These are phyloP conservation scores for Cercophora newfieldiana DNA, from an alignment of 495 filamentous ascomycete genomes.

Conservation along the genomic window DNA sequence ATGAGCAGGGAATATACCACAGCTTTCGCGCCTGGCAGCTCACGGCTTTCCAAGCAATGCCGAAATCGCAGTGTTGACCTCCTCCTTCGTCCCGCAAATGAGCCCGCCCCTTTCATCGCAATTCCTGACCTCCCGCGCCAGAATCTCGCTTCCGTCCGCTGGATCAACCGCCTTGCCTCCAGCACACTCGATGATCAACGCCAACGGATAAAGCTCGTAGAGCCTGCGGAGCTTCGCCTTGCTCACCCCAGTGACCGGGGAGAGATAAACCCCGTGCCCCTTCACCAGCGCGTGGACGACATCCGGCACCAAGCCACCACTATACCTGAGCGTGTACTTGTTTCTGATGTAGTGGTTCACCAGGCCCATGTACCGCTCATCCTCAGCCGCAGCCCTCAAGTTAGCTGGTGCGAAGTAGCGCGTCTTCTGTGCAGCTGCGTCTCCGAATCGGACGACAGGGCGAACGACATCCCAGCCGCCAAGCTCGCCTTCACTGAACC, in stretches of 20 bases:
- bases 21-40: too few species aligned
- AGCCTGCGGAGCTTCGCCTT: constrained; percentile 52
- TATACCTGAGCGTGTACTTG: constrained; percentile 53
- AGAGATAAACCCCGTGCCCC: constrained; percentile 54
- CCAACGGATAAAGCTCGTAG: constrained; percentile 53
- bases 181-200: constrained; percentile 53
- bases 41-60: neutral
- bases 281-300: constrained; percentile 53
- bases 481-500: constrained; percentile 26
- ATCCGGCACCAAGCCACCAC: constrained; percentile 55
- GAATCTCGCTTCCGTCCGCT: constrained; percentile 36
- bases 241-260: constrained; percentile 44
- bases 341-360: constrained; percentile 42
- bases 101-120: constrained; percentile 50
- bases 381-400: constrained; percentile 47
- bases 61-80: constrained; percentile 39
- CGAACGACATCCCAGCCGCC: constrained; percentile 38
- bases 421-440: constrained; percentile 6
- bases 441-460: constrained; percentile 29
- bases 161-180: constrained; percentile 50
- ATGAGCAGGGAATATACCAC: too few species aligned
- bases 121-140: constrained; percentile 36
- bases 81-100: constrained; percentile 48
- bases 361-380: constrained; percentile 42
- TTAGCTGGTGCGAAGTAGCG: constrained; percentile 58